Conservation (phyloP, 2,329 filamentous ascomycete species). For the Acrocalymma vagum region DNA sequence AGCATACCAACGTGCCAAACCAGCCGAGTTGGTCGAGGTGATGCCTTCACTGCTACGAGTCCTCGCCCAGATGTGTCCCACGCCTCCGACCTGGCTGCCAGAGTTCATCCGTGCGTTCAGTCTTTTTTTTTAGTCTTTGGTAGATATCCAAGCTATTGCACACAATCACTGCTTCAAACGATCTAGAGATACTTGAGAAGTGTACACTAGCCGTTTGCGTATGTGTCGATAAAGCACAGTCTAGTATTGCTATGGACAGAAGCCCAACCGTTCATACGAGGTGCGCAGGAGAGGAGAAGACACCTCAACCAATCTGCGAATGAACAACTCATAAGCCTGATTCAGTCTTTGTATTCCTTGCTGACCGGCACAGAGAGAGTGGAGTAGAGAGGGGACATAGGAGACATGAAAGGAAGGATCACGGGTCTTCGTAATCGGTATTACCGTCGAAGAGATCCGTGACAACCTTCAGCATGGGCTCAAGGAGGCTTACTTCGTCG, state of each 20-base stretch:
- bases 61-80: conserved; percentile 47
- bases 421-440: conserved; percentile 55
- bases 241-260: conserved; percentile 37
- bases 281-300: conserved; percentile 10
- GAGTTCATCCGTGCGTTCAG: conserved; percentile 32
- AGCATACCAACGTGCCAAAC: conserved; percentile 19
- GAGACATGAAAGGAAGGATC: conserved; percentile 19
- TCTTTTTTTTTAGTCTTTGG: too few species aligned
- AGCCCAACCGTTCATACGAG: conserved; percentile 21
- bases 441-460: conserved; percentile 54
- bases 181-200: conserved; percentile 23
- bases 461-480: conserved; percentile 57
- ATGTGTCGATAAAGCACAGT: conserved; percentile 22
- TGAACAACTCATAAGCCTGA: conserved; percentile 17
- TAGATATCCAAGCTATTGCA: conserved; percentile 14
- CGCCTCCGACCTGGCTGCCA: conserved; percentile 42
- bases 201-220: conserved; percentile 20
- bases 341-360: conserved; percentile 7
- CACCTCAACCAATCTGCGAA: conserved; percentile 18
- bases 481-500: conserved; percentile 52
- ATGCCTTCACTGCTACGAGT: conserved; percentile 47
- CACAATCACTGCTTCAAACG: conserved; percentile 28
- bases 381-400: conserved; percentile 25
- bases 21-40: conserved; percentile 28
- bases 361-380: conserved; percentile 7